Evolutionary conservation across 768 basidiomycete genomes (phyloP).

Genomic region (Mycena belliarum): DNA sequence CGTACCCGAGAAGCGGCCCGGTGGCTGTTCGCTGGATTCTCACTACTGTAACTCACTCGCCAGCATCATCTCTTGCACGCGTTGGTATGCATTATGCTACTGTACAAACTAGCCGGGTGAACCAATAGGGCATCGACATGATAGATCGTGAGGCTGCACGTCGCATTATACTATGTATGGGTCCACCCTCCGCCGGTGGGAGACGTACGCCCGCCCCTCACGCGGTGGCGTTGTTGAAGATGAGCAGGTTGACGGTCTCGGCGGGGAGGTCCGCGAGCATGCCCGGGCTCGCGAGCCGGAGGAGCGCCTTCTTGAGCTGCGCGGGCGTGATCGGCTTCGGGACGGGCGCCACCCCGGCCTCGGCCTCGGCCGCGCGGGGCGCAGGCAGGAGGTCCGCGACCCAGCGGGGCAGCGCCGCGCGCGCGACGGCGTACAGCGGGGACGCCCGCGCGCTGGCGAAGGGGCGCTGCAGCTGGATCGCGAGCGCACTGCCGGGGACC

Average conservation of each 20-base stretch:
- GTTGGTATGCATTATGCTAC: no score
- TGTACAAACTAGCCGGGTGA: no score
- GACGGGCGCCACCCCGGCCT: slow-evolving; percentile 36
- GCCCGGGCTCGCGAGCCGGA: slow-evolving; percentile 56
- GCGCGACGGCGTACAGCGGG: slow-evolving; percentile 54
- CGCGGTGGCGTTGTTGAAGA: slow-evolving; percentile 72
- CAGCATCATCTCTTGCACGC: no score
- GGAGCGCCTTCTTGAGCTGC: slow-evolving; percentile 76
- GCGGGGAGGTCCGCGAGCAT: slow-evolving; percentile 50
- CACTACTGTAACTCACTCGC: no score
- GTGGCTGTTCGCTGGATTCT: no score
- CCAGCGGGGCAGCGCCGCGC: slow-evolving; percentile 60
- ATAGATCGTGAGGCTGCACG: no score
- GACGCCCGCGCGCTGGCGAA: slow-evolving; percentile 35
- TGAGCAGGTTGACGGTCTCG: slow-evolving; percentile 67
- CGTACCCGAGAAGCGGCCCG: no score
- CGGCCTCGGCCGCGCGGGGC: no score
- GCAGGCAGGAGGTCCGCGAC: slow-evolving; percentile 57
- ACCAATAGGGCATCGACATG: no score
- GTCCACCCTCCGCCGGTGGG: no score
- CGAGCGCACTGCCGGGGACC: slow-evolving; percentile 32
- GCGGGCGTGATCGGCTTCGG: slow-evolving; percentile 55
- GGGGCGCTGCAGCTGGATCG: slow-evolving; percentile 31
- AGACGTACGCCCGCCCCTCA: no score
- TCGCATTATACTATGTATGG: no score